Conservation (phyloP, 2,329 filamentous ascomycete species). For the Berkeleyomyces basicola region DNA sequence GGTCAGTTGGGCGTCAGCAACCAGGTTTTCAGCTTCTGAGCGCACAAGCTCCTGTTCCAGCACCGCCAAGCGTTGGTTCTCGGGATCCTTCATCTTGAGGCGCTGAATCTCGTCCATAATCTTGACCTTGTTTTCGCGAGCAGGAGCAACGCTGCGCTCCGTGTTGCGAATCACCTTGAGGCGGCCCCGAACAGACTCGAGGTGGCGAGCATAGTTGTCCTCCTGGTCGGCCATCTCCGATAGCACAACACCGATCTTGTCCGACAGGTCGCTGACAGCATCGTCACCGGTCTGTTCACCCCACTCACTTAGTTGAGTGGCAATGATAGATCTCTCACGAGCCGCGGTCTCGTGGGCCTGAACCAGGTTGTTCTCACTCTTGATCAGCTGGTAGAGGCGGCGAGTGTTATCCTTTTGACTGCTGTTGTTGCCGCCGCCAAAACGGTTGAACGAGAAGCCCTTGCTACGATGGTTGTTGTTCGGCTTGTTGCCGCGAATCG, state of each 20-base stretch:
- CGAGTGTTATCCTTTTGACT: constrained; percentile 79
- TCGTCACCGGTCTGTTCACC: constrained; percentile 84
- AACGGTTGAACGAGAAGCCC: constrained; percentile 70
- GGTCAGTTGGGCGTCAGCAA: constrained; percentile 89
- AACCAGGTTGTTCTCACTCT: constrained; percentile 82
- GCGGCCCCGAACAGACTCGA: constrained; percentile 69
- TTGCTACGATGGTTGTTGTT: constrained; percentile 33
- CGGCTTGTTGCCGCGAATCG: constrained; percentile 22
- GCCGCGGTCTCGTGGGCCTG: constrained; percentile 69
- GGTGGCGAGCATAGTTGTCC: constrained; percentile 65
- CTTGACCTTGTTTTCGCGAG: constrained; percentile 71
- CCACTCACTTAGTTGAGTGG: constrained; percentile 88
- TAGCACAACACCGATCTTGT: constrained; percentile 87
- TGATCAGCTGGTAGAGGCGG: constrained; percentile 82
- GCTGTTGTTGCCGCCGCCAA: constrained; percentile 46
- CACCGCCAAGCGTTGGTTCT: constrained; percentile 61
- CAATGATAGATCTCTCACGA: constrained; percentile 69
- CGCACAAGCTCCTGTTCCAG: constrained; percentile 93
- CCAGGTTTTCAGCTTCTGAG: constrained; percentile 87
- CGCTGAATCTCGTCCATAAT: constrained; percentile 83
- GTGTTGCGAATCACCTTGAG: constrained; percentile 92
- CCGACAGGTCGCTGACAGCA: constrained; percentile 71
- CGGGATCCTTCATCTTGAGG: constrained; percentile 82
- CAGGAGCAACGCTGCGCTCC: constrained; percentile 87
- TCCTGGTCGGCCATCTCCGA: constrained; percentile 91